Evolutionary conservation across 768 basidiomycete species (phyloP), one percentile per base, ranked within the genome.

Genomic region (Ephemerocybe angulata): DNA sequence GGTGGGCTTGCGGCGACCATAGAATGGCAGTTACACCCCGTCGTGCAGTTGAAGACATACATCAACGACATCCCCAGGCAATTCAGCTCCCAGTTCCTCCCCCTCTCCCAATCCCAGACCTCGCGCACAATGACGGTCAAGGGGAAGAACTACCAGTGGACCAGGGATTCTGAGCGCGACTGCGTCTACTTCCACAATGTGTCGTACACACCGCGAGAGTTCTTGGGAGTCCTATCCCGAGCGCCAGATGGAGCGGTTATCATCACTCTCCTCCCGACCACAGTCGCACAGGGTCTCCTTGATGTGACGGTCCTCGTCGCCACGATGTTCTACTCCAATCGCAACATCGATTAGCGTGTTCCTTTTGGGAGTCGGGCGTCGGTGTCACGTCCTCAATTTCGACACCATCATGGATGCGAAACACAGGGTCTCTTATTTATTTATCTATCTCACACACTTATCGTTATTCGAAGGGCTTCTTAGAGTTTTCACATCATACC

Each of bases 251-350:
- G 41, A 6, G 31, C 43, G 29, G 52, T 61, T 25, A 38, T 52
- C 24, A 52, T 61, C 19, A 53, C 43, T 30, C 49, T 61, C 42
- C 30, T 57, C 1, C 57, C 57, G 13, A 30, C 54, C 10, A 52
- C 57, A n/a, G 46, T 61, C 21, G 43, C 57, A 17, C 30, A 53
- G 33, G 60, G 60, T 15, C 33, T 61, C 7, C 43, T 61, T n/a
- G 60, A 61, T 42, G 49, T 61, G 12, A 54, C 52, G 12, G 51
- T 56, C 28, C 50, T 58, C 28, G 55, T 54, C 21, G 46, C 57
- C 7, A 42, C 57, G 29, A 37, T 61, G 6, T 51, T 61, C 24
- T 55, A 55, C 48, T 55, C 55, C 25, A 54, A 54, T 10, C 58
- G 58, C 13, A 38, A 50, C 37, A 55, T 58, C 41, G 58, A 58